These are phyloP conservation scores for Elsinoe australis DNA, from an alignment of 2,329 filamentous ascomycete genomes.

Conservation along the genomic window DNA sequence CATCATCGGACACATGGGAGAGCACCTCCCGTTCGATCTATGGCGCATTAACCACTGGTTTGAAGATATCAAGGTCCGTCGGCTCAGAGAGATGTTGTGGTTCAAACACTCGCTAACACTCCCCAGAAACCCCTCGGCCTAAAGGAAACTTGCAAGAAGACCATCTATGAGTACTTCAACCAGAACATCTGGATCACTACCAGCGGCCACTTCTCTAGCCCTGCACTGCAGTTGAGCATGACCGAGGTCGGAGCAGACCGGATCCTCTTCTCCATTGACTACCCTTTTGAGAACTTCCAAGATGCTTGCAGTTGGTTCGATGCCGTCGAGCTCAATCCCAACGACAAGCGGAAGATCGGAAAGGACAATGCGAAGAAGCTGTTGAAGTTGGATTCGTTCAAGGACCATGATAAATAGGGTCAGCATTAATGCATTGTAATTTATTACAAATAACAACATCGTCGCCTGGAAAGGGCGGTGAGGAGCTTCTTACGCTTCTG, in stretches of 20 bases:
- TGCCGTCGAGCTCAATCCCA: conserved; percentile 21
- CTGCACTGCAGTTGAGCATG: conserved; percentile 45
- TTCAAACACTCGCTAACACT: too few species aligned
- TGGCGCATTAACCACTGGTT: conserved; percentile 46
- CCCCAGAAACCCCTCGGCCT: conserved; percentile 39
- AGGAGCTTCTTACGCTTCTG: too few species aligned
- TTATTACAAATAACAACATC: too few species aligned
- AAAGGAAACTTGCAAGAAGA: conserved; percentile 38
- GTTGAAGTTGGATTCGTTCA: conserved; percentile 24
- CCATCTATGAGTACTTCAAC: conserved; percentile 46
- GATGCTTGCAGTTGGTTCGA: conserved; percentile 29
- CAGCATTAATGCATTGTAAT: neutral
- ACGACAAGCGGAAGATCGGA: conserved; percentile 23
- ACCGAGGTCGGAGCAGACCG: conserved; percentile 37
- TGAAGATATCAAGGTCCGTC: conserved; percentile 42
- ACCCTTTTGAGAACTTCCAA: conserved; percentile 27
- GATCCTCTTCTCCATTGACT: conserved; percentile 29
- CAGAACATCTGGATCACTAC: conserved; percentile 53
- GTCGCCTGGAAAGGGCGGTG: too few species aligned
- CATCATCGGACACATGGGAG: conserved; percentile 43
- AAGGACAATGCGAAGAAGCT: conserved; percentile 28
- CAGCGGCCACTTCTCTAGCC: conserved; percentile 49
- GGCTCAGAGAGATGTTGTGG: too few species aligned
- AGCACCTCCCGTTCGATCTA: conserved; percentile 45
- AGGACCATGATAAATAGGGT: conserved; percentile 3